Conservation (phyloP, 352 stramenopile species). For the Phytophthora pluvialis region DNA sequence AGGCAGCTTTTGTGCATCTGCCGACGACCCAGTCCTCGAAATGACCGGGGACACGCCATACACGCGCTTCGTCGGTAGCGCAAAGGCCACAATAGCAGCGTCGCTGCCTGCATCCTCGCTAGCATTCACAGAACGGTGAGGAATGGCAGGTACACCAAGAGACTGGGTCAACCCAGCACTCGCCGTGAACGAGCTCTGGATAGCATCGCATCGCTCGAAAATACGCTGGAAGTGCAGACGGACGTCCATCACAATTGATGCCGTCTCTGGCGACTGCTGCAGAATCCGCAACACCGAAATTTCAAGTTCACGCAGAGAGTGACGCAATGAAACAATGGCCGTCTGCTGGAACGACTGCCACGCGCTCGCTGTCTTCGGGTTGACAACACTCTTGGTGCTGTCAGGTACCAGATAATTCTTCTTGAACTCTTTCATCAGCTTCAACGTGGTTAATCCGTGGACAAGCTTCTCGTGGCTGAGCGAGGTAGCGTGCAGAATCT, state of each 20-base stretch:
- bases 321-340: constrained; percentile 48
- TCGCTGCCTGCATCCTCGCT: constrained; percentile 55
- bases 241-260: constrained; percentile 23
- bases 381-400: constrained; percentile 3
- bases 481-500: constrained; percentile 71
- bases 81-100: constrained; percentile 60
- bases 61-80: constrained; percentile 58
- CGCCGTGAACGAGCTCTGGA: constrained; percentile 37
- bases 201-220: constrained; percentile 40
- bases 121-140: constrained; percentile 50
- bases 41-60: constrained; percentile 71
- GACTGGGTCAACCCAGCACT: constrained; percentile 37
- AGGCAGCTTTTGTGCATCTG: constrained; percentile 26
- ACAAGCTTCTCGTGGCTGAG: constrained; percentile 79
- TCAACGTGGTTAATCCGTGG: constrained; percentile 52
- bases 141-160: constrained; percentile 66
- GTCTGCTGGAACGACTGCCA: constrained; percentile 67
- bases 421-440: constrained; percentile 57
- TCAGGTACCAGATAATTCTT: constrained; percentile 31
- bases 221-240: constrained; percentile 39
- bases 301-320: constrained; percentile 70
- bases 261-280: constrained; percentile 31
- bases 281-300: constrained; percentile 67
- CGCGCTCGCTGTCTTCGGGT: constrained; percentile 42
- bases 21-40: constrained; percentile 2